A percentile compares a stretch with the other conserved stretches of the same genome.
These are phyloP conservation scores for Zancudomyces culisetae DNA, from an alignment of 371 early-diverging fungal genomes.

Conservation along the genomic window DNA sequence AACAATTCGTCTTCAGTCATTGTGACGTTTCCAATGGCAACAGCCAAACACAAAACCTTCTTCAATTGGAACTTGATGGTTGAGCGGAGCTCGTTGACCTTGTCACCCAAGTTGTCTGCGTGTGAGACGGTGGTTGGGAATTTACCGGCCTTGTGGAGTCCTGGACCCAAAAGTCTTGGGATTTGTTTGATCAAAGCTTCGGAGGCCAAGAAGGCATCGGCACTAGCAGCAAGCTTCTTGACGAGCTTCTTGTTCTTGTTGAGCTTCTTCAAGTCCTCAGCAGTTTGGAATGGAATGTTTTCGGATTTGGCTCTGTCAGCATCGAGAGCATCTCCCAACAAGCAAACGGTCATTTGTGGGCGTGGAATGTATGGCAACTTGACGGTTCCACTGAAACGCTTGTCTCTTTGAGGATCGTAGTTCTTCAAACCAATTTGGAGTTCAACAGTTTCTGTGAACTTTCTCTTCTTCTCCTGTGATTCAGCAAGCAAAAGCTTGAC, in stretches of 20 bases:
- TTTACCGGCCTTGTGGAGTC: slow-evolving; percentile 93
- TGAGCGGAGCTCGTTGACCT: slow-evolving; percentile 86
- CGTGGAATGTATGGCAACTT: slow-evolving; percentile 82
- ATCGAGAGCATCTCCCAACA: slow-evolving; percentile 94
- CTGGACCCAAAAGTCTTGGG: slow-evolving; percentile 92
- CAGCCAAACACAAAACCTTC: slow-evolving; percentile 96
- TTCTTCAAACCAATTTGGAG: slow-evolving; percentile 97
- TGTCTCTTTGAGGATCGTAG: slow-evolving; percentile 99
- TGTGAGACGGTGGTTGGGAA: slow-evolving; percentile 96
- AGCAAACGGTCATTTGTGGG: slow-evolving; percentile 83
- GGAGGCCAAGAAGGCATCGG: slow-evolving; percentile 95
- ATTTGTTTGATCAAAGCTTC: slow-evolving; percentile 97
- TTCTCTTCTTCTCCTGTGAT: slow-evolving; percentile 76
- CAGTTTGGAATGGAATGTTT: slow-evolving; percentile 84
- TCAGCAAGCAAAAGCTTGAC: slow-evolving; percentile 41
- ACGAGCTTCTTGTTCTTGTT: slow-evolving; percentile 98
- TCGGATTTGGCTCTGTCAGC: slow-evolving; percentile 86
- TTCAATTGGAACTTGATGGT: slow-evolving; percentile 99
- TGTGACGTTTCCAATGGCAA: slow-evolving; percentile 91
- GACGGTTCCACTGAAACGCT: slow-evolving; percentile 97
- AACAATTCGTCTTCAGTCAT: slow-evolving; percentile 92
- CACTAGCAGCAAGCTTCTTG: slow-evolving; percentile 91
- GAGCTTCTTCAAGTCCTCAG: slow-evolving; percentile 96
- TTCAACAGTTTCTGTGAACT: slow-evolving; percentile 92
- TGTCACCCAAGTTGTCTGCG: slow-evolving; percentile 71